Conservation (phyloP, 169 alveolate species). For the Amoebophrya sp. region DNA sequence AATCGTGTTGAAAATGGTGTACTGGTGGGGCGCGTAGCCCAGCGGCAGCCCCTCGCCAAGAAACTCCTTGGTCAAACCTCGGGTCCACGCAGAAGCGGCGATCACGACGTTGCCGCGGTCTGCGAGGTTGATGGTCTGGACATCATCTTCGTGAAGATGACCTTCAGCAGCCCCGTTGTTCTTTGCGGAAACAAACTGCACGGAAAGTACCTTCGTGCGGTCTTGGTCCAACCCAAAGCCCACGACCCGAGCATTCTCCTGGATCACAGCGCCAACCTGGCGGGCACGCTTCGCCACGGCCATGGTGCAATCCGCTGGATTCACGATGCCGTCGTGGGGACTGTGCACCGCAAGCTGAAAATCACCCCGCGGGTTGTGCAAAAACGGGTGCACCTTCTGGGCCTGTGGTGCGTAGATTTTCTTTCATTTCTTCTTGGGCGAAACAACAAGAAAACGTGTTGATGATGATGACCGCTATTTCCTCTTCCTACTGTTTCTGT, state of each 20-base stretch:
- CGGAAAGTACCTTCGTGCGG: neutral
- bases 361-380: conserved; percentile 1
- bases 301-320: conserved; percentile 37
- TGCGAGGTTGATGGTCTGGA: neutral
- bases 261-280: neutral
- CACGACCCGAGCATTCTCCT: neutral
- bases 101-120: neutral
- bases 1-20: neutral
- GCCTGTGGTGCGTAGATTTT: too few species aligned
- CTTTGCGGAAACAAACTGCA: neutral
- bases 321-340: conserved; percentile 36
- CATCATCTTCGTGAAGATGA: neutral
- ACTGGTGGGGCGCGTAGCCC: conserved; percentile 38
- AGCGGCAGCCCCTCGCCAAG: neutral
- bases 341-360: neutral
- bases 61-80: neutral
- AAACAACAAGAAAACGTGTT: too few species aligned
- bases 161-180: neutral
- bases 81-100: conserved; percentile 16
- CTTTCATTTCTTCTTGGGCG: too few species aligned
- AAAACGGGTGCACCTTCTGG: neutral
- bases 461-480: too few species aligned
- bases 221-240: neutral
- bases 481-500: too few species aligned
- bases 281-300: conserved; percentile 27